Evolutionary conservation across 2,329 filamentous ascomycete genomes (phyloP).

Genomic region (Trichoderma aggressivum): DNA sequence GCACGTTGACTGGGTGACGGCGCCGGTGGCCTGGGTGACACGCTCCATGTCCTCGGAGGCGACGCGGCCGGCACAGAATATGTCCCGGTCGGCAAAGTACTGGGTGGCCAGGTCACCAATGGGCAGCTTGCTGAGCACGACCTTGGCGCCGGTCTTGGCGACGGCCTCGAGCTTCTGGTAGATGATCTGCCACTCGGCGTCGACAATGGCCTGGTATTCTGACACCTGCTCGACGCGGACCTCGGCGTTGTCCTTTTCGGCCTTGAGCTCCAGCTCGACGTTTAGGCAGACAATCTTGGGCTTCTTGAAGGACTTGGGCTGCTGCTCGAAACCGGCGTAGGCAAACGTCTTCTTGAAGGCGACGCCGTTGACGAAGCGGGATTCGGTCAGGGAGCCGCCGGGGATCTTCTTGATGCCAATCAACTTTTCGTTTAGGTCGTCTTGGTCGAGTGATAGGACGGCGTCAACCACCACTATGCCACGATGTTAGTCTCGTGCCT

Average conservation of each 20-base stretch:
- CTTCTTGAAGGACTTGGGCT: conserved; percentile 91
- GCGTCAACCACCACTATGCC: conserved; percentile 89
- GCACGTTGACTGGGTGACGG: conserved; percentile 90
- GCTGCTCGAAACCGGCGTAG: conserved; percentile 98
- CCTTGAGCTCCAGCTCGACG: conserved; percentile 96
- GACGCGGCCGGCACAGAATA: conserved; percentile 97
- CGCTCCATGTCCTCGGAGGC: conserved; percentile 90
- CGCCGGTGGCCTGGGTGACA: conserved; percentile 90
- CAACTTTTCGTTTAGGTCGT: conserved; percentile 94
- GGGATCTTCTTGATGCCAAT: conserved; percentile 99
- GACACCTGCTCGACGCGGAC: conserved; percentile 97
- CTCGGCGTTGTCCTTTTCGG: conserved; percentile 98
- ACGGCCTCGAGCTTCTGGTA: conserved; percentile 98
- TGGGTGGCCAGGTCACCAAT: conserved; percentile 98
- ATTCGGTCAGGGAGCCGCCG: conserved; percentile 92
- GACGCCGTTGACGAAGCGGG: conserved; percentile 94
- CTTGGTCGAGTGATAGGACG: conserved; percentile 90
- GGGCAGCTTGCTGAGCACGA: conserved; percentile 93
- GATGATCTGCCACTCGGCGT: conserved; percentile 99
- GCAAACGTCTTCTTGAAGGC: conserved; percentile 99
- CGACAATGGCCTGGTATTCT: conserved; percentile 98
- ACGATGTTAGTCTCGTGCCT: conserved; percentile 25
- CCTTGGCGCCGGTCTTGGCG: conserved; percentile 91
- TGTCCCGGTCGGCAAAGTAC: conserved; percentile 94
- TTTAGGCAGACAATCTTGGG: conserved; percentile 97